Evolutionary conservation across 352 stramenopile genomes (phyloP), one percentile per base, ranked within the genome.

Genomic region (Pythium graminicola): DNA sequence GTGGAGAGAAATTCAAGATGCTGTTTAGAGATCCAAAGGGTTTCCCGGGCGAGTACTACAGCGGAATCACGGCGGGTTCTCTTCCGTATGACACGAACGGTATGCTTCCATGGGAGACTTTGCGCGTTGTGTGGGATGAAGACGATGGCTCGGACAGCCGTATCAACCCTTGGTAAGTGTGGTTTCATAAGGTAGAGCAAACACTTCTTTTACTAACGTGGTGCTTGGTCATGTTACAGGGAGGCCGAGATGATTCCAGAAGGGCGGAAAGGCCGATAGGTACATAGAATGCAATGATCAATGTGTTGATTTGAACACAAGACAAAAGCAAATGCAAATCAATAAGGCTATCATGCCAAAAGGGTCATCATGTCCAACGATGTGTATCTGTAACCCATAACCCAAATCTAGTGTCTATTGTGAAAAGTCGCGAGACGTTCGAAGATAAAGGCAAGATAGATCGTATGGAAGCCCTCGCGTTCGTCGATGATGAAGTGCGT

Each of bases 81-180:
- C 65, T 90, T 20, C 75, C 77, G 9, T 89, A 84, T 27, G 46
- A 71, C 26, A 36, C 50, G 6, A 74, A 78, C 52, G 80, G 80
- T 0, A 62, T 93, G 47, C 47, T 93, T n/a, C 77, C 77, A 10
- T 93, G 82, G 79, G 82, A 93, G 60, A 69, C 79, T 7, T 62
- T 90, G 31, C 79, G 77, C 17, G 73, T 93, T 54, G 84, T 81
- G 35, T 93, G 81, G 81, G 79, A 93, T 40, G 78, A 92, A 79
- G 79, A 90, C 50, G 82, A 90, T 41, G 82, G 82, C 26, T 82
- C 76, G 32, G 76, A 90, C 59, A 87, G 76, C 58, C 73, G 80
- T 41, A 85, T 93, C 50, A 93, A 93, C 42, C 82, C 82, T 44
- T 93, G 82, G 82, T 93, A 72, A 53, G 76, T 74, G 3, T n/a